Conservation (phyloP, 768 basidiomycete species). For the Chiua virens region DNA sequence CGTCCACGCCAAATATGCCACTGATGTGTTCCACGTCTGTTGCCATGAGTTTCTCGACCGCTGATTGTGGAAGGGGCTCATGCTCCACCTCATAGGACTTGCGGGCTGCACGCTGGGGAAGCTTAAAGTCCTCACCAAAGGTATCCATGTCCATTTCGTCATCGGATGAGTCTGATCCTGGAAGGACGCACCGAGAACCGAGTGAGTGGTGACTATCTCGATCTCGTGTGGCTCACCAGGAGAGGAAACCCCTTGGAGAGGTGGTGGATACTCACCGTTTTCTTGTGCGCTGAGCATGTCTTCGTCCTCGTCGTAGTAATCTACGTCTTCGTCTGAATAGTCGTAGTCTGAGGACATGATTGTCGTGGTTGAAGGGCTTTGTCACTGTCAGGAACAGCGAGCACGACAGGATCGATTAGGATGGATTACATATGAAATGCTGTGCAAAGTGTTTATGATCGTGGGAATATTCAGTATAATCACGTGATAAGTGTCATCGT, state of each 20-base stretch:
- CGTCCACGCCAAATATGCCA: conserved; percentile 86
- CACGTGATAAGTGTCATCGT: conserved; percentile 5
- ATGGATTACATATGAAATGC: conserved; percentile 25
- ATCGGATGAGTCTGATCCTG: conserved; percentile 46
- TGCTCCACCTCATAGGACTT: conserved; percentile 88
- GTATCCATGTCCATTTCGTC: conserved; percentile 73
- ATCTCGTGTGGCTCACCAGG: conserved; percentile 22
- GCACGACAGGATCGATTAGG: conserved; percentile 29
- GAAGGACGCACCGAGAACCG: conserved; percentile 7
- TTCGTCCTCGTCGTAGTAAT: conserved; percentile 72
- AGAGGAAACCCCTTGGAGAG: conserved; percentile 10
- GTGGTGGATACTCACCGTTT: conserved; percentile 40
- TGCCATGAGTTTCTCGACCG: conserved; percentile 77
- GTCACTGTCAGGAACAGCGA: conserved; percentile 19
- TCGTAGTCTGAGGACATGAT: conserved; percentile 67
- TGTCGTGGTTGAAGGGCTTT: conserved; percentile 6
- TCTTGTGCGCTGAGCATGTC: conserved; percentile 62
- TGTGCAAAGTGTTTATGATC: conserved; percentile 13
- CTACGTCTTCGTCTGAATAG: conserved; percentile 64
- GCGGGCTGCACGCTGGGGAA: conserved; percentile 51
- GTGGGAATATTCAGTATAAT: conserved; percentile 4
- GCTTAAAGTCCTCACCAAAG: conserved; percentile 62
- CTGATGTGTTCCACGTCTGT: conserved; percentile 83
- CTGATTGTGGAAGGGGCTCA: conserved; percentile 66
- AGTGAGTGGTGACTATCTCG: conserved; percentile 17